Conservation (phyloP, 495 filamentous ascomycete genomes). For the Trichoderma parareesei region DNA sequence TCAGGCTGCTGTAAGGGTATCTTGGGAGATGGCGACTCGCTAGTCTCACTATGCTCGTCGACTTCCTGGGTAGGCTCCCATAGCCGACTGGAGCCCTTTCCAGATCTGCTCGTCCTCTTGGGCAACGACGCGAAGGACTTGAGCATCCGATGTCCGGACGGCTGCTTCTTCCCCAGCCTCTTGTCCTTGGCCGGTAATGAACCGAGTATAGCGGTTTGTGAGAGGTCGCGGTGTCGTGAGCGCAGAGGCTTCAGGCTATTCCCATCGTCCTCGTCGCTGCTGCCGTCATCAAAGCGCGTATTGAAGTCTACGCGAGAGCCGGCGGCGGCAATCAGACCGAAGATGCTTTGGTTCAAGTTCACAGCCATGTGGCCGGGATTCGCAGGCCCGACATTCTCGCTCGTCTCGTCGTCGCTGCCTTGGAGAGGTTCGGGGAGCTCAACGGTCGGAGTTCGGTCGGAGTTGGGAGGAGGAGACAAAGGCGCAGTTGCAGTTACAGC, state of each 20-base stretch:
- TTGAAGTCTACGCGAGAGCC: conserved; percentile 73
- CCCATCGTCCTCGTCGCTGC: conserved; percentile 71
- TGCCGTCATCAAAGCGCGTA: conserved; percentile 69
- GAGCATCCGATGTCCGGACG: conserved; percentile 55
- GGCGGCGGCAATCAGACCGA: conserved; percentile 88
- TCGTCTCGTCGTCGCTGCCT: conserved; percentile 48
- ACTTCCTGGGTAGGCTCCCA: conserved; percentile 20
- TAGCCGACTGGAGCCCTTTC: conserved; percentile 21
- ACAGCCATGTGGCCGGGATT: conserved; percentile 40
- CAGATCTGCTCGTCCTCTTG: conserved; percentile 29
- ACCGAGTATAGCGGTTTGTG: conserved; percentile 26
- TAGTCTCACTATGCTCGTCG: conserved; percentile 11
- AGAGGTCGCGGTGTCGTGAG: conserved; percentile 16
- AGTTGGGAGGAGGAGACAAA: conserved; percentile 17
- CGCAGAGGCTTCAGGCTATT: conserved; percentile 23
- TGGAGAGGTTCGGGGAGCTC: conserved; percentile 72
- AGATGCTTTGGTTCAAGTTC: conserved; percentile 92
- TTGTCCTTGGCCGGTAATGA: conserved; percentile 18
- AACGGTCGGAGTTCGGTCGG: conserved; percentile 34
- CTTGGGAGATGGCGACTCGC: conserved; percentile 12
- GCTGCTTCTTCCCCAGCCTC: conserved; percentile 37
- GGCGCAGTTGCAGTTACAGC: conserved; percentile 14
- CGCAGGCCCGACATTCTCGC: conserved; percentile 63
- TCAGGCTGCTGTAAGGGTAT: conserved; percentile 6
- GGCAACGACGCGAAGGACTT: conserved; percentile 48